These are phyloP conservation scores for Lipomyces mesembrius DNA, from an alignment of 805 yeast species.

Conservation along the genomic window DNA sequence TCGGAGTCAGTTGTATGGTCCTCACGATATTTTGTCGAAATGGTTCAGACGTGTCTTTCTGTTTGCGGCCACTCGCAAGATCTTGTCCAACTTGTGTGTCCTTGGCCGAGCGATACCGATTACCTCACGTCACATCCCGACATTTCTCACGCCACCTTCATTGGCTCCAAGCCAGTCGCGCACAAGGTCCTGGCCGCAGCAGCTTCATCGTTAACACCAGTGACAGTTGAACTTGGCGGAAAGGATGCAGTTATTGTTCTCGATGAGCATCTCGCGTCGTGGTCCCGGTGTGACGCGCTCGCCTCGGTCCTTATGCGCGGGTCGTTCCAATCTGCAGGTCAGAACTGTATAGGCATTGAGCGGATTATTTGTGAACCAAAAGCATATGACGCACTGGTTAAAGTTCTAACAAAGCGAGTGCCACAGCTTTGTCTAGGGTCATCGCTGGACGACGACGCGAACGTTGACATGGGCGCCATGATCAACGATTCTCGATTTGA, in stretches of 20 bases:
- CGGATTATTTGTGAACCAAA: slow-evolving; percentile 80
- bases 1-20: slow-evolving; percentile 98
- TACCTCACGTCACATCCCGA: slow-evolving; percentile 82
- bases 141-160: slow-evolving; percentile 86
- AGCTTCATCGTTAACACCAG: slow-evolving; percentile 84
- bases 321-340: slow-evolving; percentile 96
- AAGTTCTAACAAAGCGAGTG: slow-evolving; percentile 62
- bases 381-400: slow-evolving; percentile 66
- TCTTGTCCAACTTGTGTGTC: slow-evolving; percentile 83
- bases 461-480: slow-evolving; percentile 94
- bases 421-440: slow-evolving; percentile 76
- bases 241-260: slow-evolving; percentile 89
- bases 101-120: slow-evolving; percentile 89
- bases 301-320: slow-evolving; percentile 92
- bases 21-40: slow-evolving; percentile 71
- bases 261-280: slow-evolving; percentile 57
- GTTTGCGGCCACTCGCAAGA: slow-evolving; percentile 78
- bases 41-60: slow-evolving; percentile 72
- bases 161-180: slow-evolving; percentile 95
- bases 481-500: slow-evolving; percentile 78
- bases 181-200: slow-evolving; percentile 85
- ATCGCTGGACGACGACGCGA: slow-evolving; percentile 78
- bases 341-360: slow-evolving; percentile 97
- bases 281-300: slow-evolving; percentile 48
- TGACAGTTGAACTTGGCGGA: slow-evolving; percentile 95